Conservation (phyloP, 2,329 filamentous ascomycete species). For the Botrytis fabae region DNA sequence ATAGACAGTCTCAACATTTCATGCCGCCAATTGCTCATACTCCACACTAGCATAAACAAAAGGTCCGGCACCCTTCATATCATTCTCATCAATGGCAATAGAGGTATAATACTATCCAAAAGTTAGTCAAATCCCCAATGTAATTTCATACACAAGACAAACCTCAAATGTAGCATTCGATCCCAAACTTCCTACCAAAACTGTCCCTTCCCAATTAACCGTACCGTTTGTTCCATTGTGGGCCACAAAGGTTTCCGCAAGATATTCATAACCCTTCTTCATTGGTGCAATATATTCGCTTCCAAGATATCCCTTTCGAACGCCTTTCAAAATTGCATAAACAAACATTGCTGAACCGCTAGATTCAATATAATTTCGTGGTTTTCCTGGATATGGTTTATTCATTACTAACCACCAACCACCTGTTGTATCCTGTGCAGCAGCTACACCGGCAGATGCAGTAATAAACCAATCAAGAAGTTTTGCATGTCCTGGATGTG, state of each 20-base stretch:
- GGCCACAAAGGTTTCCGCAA: slow-evolving; percentile 31
- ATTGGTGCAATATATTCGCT: slow-evolving; percentile 26
- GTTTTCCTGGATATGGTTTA: slow-evolving; percentile 15
- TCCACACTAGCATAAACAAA: slow-evolving; percentile 35
- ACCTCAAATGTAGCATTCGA: slow-evolving; percentile 32
- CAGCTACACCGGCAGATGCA: slow-evolving; percentile 9
- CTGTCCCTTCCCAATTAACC: slow-evolving; percentile 34
- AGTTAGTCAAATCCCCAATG: background rate
- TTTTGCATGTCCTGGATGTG: slow-evolving; percentile 22
- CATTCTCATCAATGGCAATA: slow-evolving; percentile 29
- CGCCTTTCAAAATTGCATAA: slow-evolving; percentile 16
- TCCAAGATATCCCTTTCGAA: slow-evolving; percentile 17
- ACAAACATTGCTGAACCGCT: slow-evolving; percentile 17
- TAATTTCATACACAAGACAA: slow-evolving; percentile 11
- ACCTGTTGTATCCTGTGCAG: slow-evolving; percentile 13
- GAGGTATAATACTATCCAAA: slow-evolving; percentile 32
- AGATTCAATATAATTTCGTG: slow-evolving; percentile 19
- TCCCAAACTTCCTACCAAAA: slow-evolving; percentile 32
- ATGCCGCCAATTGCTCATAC: slow-evolving; percentile 23
- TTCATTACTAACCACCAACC: slow-evolving; percentile 23
- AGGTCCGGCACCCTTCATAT: slow-evolving; percentile 34
- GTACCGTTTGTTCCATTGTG: slow-evolving; percentile 25
- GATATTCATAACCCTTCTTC: slow-evolving; percentile 29
- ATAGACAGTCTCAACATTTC: background rate
- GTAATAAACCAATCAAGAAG: slow-evolving; percentile 6